Percentiles rank a stretch among this genome's conserved stretches.
phyloP scores from a whole-genome alignment of 768 basidiomycete species.

The Tylopilus rubrobrunneus region DNA sequence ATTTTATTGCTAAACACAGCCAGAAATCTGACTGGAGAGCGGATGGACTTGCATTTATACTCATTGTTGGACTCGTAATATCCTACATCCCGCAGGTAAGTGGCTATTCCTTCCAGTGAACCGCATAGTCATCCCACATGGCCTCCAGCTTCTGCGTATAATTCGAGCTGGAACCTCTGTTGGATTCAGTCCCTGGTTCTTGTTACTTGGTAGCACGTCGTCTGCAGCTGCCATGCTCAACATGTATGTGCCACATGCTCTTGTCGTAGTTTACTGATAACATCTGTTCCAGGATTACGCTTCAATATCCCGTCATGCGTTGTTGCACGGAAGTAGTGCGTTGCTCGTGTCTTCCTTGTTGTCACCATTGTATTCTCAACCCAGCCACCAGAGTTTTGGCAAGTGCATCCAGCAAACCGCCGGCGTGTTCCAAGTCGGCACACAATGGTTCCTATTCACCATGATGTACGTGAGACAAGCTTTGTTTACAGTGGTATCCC shows the following conservation, averaged over 20 bases:
- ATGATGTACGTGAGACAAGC: constrained; percentile 59
- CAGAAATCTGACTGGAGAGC: constrained; percentile 75
- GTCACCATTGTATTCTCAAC: not conserved
- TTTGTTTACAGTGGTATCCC: not conserved
- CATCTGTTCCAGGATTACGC: constrained; percentile 53
- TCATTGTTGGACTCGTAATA: constrained; percentile 71
- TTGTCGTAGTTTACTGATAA: not conserved
- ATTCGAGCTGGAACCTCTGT: constrained; percentile 74
- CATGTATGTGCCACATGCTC: constrained; percentile 44
- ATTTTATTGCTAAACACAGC: not conserved
- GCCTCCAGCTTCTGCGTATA: constrained; percentile 73
- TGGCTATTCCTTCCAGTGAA: not conserved
- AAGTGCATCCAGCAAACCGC: constrained; percentile 77
- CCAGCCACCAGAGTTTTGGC: constrained; percentile 50
- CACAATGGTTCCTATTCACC: constrained; percentile 84
- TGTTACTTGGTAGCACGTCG: constrained; percentile 84
- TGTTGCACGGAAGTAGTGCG: constrained; percentile 80
- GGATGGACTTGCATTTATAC: constrained; percentile 51
- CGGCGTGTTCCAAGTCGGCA: constrained; percentile 75
- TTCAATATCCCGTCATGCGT: constrained; percentile 78
- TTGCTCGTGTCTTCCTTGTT: constrained; percentile 2
- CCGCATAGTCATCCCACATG: not conserved
- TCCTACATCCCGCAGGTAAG: constrained; percentile 83
- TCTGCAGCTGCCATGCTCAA: constrained; percentile 82
- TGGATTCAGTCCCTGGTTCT: constrained; percentile 89